Percentiles rank a stretch among this genome's conserved stretches.
phyloP scores from a whole-genome alignment of 768 basidiomycete species.

The Tremella fuciformis region DNA sequence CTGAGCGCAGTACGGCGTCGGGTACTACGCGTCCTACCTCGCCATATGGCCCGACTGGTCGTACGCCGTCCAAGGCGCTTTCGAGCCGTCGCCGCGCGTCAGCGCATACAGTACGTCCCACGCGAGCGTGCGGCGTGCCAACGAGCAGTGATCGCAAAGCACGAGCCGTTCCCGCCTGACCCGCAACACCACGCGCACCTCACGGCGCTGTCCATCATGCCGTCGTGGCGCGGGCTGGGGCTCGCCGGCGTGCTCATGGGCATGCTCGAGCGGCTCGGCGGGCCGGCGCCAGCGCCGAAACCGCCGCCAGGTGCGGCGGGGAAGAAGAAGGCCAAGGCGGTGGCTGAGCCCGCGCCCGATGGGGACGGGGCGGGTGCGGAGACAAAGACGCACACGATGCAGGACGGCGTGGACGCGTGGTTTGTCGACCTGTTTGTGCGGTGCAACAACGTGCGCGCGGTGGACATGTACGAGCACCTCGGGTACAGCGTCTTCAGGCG shows the following conservation, averaged over 20 bases:
- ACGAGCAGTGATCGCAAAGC: conserved; percentile 80
- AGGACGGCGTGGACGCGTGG: conserved; percentile 57
- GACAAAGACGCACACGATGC: neutral
- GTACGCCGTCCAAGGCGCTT: conserved; percentile 69
- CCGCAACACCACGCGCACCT: conserved; percentile 67
- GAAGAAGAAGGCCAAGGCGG: conserved; percentile 1
- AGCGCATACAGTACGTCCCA: conserved; percentile 82
- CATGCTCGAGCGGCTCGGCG: conserved; percentile 79
- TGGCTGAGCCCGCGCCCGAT: too few species aligned
- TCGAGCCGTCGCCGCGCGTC: conserved; percentile 59
- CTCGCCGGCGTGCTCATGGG: conserved; percentile 84
- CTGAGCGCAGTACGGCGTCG: conserved; percentile 33
- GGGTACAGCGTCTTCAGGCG: conserved; percentile 90
- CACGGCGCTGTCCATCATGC: conserved; percentile 90
- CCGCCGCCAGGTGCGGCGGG: neutral
- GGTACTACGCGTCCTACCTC: conserved; percentile 35
- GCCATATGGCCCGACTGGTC: conserved; percentile 40
- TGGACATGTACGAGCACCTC: conserved; percentile 84
- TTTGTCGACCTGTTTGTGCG: conserved; percentile 97
- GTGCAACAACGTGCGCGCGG: conserved; percentile 77
- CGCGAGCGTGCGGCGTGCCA: neutral
- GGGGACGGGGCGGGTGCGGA: too few species aligned
- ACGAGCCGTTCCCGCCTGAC: conserved; percentile 53
- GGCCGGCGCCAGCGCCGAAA: conserved; percentile 12
- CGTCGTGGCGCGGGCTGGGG: conserved; percentile 81